phyloP scores from a whole-genome alignment of 345 rosid species.

The Bruguiera sexangula region DNA sequence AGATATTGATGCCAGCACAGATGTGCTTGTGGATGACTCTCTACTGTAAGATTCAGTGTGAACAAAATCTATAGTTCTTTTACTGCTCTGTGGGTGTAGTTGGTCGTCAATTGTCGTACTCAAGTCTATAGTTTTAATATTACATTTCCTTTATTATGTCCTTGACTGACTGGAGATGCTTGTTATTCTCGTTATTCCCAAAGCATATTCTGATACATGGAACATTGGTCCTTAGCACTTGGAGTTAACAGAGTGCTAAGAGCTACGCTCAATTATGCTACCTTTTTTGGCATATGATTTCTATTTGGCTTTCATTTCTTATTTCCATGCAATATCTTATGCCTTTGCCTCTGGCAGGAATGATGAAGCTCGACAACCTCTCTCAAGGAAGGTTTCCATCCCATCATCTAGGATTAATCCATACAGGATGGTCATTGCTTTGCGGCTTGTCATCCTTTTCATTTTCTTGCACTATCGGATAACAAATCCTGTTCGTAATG shows the following conservation, averaged over 20 bases:
- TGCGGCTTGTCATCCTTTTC: conserved; percentile 78
- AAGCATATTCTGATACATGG: background rate
- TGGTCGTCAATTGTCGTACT: background rate
- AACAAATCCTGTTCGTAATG: conserved; percentile 84
- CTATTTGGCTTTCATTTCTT: background rate
- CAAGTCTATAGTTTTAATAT: too few species aligned
- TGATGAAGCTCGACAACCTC: conserved; percentile 96
- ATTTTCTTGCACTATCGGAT: conserved; percentile 88
- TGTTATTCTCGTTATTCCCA: background rate
- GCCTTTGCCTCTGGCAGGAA: conserved; percentile 45
- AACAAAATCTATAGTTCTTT: background rate
- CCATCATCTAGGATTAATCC: conserved; percentile 94
- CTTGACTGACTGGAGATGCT: background rate
- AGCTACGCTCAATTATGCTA: too few species aligned
- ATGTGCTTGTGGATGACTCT: conserved; percentile 82
- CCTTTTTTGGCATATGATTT: background rate
- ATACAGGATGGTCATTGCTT: conserved; percentile 84
- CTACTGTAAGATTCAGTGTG: conserved; percentile 54
- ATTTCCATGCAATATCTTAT: background rate
- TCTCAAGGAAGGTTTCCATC: conserved; percentile 84
- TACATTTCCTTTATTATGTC: too few species aligned
- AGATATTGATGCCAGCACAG: conserved; percentile 88
- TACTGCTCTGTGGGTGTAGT: background rate
- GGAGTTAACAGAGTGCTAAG: too few species aligned
- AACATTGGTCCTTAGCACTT: too few species aligned